Conservation (phyloP, 306 rosid genomes). For the Lagenaria siceraria region DNA sequence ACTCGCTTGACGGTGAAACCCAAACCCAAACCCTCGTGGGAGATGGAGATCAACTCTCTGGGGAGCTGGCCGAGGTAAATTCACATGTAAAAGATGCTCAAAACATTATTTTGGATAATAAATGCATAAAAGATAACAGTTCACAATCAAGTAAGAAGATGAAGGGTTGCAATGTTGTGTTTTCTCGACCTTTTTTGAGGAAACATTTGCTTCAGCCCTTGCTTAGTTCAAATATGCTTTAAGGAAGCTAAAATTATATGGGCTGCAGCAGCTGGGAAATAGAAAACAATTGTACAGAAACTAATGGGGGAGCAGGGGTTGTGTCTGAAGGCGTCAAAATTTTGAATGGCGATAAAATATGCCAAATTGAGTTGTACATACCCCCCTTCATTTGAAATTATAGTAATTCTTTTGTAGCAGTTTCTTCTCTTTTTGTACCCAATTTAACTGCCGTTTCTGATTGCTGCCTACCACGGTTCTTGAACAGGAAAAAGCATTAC, state of each 20-base stretch:
- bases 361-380: conserved; percentile 29
- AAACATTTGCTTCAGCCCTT: not conserved
- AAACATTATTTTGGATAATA: conserved; percentile 5
- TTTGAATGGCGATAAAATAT: conserved; percentile 16
- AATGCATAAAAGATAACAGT: not conserved
- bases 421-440: not conserved
- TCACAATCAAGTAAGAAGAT: not conserved
- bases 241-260: not conserved
- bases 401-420: conserved; percentile 1
- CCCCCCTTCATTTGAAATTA: conserved; percentile 4
- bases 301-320: conserved; percentile 20
- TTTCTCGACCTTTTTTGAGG: not conserved
- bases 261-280: conserved; percentile 8
- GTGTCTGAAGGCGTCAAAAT: conserved; percentile 7
- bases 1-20: not conserved
- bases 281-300: conserved; percentile 22
- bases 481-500: not conserved
- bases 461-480: not conserved
- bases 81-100: conserved; percentile 12
- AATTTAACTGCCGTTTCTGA: not conserved
- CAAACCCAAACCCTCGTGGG: not conserved
- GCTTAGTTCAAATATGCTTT: not conserved
- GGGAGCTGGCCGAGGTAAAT: conserved; percentile 11
- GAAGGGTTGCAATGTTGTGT: not conserved
- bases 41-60: not conserved